These are phyloP conservation scores for Candida chilensis DNA, from an alignment of 805 yeast genomes.

Conservation along the genomic window DNA sequence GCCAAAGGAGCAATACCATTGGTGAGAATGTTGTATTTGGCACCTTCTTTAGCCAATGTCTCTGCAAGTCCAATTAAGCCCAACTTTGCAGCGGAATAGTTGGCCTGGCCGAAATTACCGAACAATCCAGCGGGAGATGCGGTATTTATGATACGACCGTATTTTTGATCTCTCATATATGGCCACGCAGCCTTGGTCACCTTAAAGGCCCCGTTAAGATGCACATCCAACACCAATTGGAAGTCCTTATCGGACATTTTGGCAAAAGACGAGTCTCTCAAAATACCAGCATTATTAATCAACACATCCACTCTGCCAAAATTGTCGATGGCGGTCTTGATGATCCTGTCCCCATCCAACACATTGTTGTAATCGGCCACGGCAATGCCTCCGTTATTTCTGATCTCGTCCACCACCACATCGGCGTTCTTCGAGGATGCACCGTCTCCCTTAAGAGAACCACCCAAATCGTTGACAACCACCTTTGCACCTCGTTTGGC, in stretches of 20 bases:
- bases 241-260: slow-evolving; percentile 81
- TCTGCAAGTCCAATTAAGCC: slow-evolving; percentile 89
- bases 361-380: slow-evolving; percentile 94
- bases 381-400: slow-evolving; percentile 69
- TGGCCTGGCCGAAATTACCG: slow-evolving; percentile 96
- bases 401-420: slow-evolving; percentile 79
- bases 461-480: slow-evolving; percentile 92
- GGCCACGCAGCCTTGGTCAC: slow-evolving; percentile 92
- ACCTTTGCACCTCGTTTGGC: slow-evolving; percentile 92
- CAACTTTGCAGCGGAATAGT: slow-evolving; percentile 88
- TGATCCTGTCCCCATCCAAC: slow-evolving; percentile 72
- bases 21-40: slow-evolving; percentile 69
- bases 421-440: slow-evolving; percentile 74
- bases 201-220: slow-evolving; percentile 81
- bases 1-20: slow-evolving; percentile 94
- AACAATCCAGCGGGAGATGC: slow-evolving; percentile 95
- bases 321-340: slow-evolving; percentile 75
- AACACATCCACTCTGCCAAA: slow-evolving; percentile 87
- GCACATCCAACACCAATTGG: slow-evolving; percentile 75
- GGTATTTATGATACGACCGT: slow-evolving; percentile 88
- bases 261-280: slow-evolving; percentile 79
- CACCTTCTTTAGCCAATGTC: slow-evolving; percentile 93
- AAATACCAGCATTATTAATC: slow-evolving; percentile 91
- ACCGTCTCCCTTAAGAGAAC: slow-evolving; percentile 68
- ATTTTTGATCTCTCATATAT: slow-evolving; percentile 71